Base-by-base conservation (phyloP, 106 monocot genomes). In the Dendrobium officinale region DNA sequence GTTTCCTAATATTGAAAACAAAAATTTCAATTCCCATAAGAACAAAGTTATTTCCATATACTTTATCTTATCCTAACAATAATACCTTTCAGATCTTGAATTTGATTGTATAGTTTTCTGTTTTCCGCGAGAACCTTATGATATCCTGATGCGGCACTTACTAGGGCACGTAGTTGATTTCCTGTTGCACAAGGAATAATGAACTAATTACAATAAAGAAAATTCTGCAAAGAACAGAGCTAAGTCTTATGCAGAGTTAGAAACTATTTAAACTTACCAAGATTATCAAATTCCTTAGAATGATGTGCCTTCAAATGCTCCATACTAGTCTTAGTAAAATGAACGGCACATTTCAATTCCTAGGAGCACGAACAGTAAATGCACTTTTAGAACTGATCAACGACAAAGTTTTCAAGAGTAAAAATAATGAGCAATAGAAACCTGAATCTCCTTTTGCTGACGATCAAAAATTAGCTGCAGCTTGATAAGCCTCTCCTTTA, bases 81-180 rank as follows among this genome's bases (percentile, higher is more conserved):
- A 66, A 15, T 82, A 89, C 99, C 99, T 89, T 87, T 99, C 43
- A 99, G 87, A 84, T 99, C 99, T 81, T 99, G 99, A 15, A 99
- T 83, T 90, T 92, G 85, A 85, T 99, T 99, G 80, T 99, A 99
- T 48, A 99, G 75, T 70, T 86, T 95, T 10, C 93, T 82, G 55
- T 99, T 99, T 88, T 95, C 99, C 72, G 93, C 88, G 58, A 95
- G 88, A 87, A 99, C 87, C 86, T 82, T 93, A 66, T 90, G 87
- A 84, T 93, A 95, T 48, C 91, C 87, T 72, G 88, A 93, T 78
- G 93, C 95, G 80, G 95, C 95, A 78, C 82, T 81, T 72, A 88
- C 82, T 70, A 99, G 74, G 54, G 78, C 79, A 1, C 77, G 33
- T 31, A 99, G 67, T 82, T 95, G 86, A 61, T 86, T 90, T 41